These are phyloP conservation scores for Penicillium taxi DNA, from an alignment of 495 filamentous ascomycete genomes.

Conservation along the genomic window DNA sequence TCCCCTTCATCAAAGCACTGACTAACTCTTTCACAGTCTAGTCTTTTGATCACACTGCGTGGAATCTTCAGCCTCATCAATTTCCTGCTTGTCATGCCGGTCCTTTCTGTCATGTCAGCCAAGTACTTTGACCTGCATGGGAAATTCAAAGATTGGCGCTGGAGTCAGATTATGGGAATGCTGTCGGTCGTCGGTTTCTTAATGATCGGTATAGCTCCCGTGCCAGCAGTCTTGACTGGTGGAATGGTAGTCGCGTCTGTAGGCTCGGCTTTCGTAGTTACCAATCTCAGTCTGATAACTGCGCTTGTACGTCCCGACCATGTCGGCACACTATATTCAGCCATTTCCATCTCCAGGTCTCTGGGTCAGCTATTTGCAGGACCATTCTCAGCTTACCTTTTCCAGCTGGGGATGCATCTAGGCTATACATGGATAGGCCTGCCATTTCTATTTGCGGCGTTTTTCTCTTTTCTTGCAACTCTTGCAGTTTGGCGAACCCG, in stretches of 20 bases:
- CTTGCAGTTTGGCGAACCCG: constrained; percentile 12
- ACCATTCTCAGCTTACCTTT: constrained; percentile 29
- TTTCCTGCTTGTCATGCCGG: constrained; percentile 29
- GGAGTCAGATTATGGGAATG: constrained; percentile 24
- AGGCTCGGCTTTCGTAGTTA: constrained; percentile 24
- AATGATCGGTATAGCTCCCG: constrained; percentile 22
- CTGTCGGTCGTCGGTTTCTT: constrained; percentile 24
- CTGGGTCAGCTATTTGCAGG: constrained; percentile 26
- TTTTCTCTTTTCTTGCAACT: constrained; percentile 13
- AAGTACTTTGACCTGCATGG: constrained; percentile 22
- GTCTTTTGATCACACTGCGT: constrained; percentile 33
- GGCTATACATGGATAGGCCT: constrained; percentile 28
- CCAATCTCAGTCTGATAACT: constrained; percentile 30
- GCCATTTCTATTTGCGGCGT: constrained; percentile 23
- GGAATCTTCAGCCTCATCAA: constrained; percentile 27
- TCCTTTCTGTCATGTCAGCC: constrained; percentile 13
- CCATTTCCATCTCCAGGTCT: constrained; percentile 25
- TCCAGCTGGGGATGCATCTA: constrained; percentile 31
- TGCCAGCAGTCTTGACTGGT: constrained; percentile 25
- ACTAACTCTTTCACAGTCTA: constrained; percentile 22
- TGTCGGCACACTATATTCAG: constrained; percentile 29
- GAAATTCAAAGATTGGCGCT: constrained; percentile 23
- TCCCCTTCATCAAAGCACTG: neutral
- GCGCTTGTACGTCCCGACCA: constrained; percentile 25
- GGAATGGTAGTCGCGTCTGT: constrained; percentile 30